phyloP scores from a whole-genome alignment of 2,329 filamentous ascomycete genomes.

The Ophiostoma sp. region DNA sequence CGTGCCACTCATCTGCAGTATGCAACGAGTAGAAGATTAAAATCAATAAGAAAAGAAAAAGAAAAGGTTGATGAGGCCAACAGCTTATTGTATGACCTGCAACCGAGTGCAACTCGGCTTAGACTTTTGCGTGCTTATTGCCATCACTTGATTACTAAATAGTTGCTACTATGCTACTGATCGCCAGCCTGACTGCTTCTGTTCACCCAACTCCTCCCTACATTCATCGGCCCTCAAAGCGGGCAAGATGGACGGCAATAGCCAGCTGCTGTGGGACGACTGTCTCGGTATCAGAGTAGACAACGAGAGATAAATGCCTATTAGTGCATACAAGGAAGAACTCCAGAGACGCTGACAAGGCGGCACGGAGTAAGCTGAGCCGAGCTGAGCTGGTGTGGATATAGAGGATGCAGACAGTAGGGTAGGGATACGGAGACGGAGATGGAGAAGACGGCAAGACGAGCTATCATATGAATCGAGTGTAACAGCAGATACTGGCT shows the following conservation, averaged over 20 bases:
- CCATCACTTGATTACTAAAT: no score
- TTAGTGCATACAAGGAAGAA: background rate
- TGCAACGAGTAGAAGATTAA: background rate
- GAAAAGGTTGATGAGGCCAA: background rate
- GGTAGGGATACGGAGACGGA: no score
- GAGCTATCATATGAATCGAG: background rate
- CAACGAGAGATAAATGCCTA: no score
- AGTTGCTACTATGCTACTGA: no score
- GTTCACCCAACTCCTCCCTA: background rate
- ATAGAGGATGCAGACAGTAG: background rate
- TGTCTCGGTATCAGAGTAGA: background rate
- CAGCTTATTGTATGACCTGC: background rate
- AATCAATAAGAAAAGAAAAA: background rate
- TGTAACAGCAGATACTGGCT: background rate
- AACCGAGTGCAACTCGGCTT: background rate
- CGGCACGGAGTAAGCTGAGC: background rate
- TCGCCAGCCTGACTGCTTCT: background rate
- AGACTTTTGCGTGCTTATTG: background rate
- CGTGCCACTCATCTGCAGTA: background rate
- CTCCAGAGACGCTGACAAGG: background rate
- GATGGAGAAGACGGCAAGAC: background rate
- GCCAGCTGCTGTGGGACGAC: background rate
- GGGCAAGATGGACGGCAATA: background rate
- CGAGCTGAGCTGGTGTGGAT: background rate
- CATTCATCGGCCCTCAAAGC: background rate